These are phyloP conservation scores for Penicillium robsamsonii DNA, from an alignment of 495 filamentous ascomycete genomes.

Conservation along the genomic window DNA sequence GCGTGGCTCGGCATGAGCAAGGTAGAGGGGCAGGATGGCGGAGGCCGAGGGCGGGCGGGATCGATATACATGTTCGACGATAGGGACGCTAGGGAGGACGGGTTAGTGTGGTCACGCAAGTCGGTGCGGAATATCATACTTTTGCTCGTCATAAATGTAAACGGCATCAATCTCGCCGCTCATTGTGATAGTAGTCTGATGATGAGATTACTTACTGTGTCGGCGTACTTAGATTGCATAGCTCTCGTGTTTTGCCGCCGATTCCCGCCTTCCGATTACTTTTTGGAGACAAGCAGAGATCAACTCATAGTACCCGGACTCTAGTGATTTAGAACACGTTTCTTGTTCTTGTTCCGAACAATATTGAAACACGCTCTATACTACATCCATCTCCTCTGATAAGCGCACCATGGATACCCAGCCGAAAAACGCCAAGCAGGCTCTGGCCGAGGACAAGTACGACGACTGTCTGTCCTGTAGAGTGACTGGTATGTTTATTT, in stretches of 20 bases:
- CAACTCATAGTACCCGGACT: background rate
- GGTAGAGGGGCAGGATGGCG: slow-evolving; percentile 80
- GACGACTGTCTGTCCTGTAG: slow-evolving; percentile 70
- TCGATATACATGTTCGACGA: slow-evolving; percentile 67
- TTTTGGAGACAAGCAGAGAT: slow-evolving; percentile 15
- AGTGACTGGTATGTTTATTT: slow-evolving; percentile 56
- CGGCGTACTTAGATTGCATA: slow-evolving; percentile 22
- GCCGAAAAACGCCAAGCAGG: slow-evolving; percentile 41
- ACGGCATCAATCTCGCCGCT: slow-evolving; percentile 90
- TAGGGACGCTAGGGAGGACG: slow-evolving; percentile 49
- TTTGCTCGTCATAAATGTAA: slow-evolving; percentile 93
- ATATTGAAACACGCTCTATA: background rate
- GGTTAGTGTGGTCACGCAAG: slow-evolving; percentile 11
- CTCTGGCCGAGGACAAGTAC: slow-evolving; percentile 60
- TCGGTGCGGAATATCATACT: slow-evolving; percentile 50
- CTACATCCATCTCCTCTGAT: slow-evolving; percentile 15
- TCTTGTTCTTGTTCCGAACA: background rate
- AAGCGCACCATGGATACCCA: slow-evolving; percentile 27
- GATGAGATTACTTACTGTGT: slow-evolving; percentile 4
- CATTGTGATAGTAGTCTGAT: slow-evolving; percentile 46
- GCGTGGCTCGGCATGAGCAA: slow-evolving; percentile 76
- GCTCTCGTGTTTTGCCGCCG: slow-evolving; percentile 35
- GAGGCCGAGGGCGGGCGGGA: slow-evolving; percentile 73
- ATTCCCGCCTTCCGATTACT: slow-evolving; percentile 34
- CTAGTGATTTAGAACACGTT: background rate